These are phyloP conservation scores for Helianthus annuus DNA, from an alignment of 129 eudicot genomes.

Conservation along the genomic window HanXRQr2.0-SUNRISE NC_035442.2:166961245-166961744, in stretches of 20 bases:
- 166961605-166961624: slow-evolving; percentile 64
- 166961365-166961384: slow-evolving; percentile 53
- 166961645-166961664: slow-evolving; percentile 52
- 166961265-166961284: slow-evolving; percentile 73
- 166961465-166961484: slow-evolving; percentile 57
- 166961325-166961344: slow-evolving; percentile 65
- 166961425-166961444: slow-evolving; percentile 65
- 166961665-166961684: slow-evolving; percentile 50
- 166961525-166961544: slow-evolving; percentile 47
- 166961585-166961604: slow-evolving; percentile 62
- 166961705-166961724: slow-evolving; percentile 66
- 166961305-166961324: slow-evolving; percentile 57
- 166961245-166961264: slow-evolving; percentile 81
- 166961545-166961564: slow-evolving; percentile 62
- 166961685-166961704: slow-evolving; percentile 78
- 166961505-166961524: slow-evolving; percentile 80
- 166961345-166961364: slow-evolving; percentile 53
- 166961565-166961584: slow-evolving; percentile 40
- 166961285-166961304: slow-evolving; percentile 74
- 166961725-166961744: slow-evolving; percentile 47
- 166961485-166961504: slow-evolving; percentile 59
- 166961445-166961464: slow-evolving; percentile 61
- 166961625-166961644: slow-evolving; percentile 44
- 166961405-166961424: slow-evolving; percentile 49
- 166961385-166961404: slow-evolving; percentile 52